Conservation (phyloP, 2,329 filamentous ascomycete genomes). For the Ciborinia camelliae region DNA sequence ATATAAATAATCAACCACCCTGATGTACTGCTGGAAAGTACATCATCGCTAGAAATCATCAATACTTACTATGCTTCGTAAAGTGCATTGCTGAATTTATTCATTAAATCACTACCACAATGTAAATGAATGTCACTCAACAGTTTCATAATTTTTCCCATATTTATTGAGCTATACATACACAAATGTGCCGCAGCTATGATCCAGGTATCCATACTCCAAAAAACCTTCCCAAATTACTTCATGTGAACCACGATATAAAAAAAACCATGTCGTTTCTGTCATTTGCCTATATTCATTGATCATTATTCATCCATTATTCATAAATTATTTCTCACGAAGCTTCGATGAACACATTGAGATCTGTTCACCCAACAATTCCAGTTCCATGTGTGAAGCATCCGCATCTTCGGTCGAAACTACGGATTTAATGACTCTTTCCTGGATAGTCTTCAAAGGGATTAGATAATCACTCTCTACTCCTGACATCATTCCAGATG, state of each 20-base stretch:
- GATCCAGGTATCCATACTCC: slow-evolving; percentile 8
- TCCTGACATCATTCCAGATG: slow-evolving; percentile 53
- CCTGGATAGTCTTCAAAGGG: slow-evolving; percentile 48
- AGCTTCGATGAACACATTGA: slow-evolving; percentile 24
- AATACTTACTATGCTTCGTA: neutral
- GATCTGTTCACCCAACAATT: slow-evolving; percentile 33
- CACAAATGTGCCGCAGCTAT: neutral
- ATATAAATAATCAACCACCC: neutral
- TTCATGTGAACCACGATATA: neutral
- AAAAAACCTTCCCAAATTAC: neutral
- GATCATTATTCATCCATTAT: slow-evolving; percentile 1
- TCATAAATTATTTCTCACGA: slow-evolving; percentile 22
- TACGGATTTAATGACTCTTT: slow-evolving; percentile 27
- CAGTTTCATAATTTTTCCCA: neutral
- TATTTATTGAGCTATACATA: neutral
- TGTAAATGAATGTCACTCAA: neutral
- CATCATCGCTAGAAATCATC: neutral
- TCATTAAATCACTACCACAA: neutral
- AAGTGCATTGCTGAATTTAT: neutral
- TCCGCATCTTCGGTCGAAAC: slow-evolving; percentile 6
- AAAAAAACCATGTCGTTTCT: neutral
- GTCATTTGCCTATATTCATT: neutral
- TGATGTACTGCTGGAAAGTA: neutral
- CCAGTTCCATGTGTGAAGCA: slow-evolving; percentile 25
- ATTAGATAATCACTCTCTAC: slow-evolving; percentile 57